A percentile compares a stretch with the other conserved stretches of the same genome.
Conservation (phyloP, 2,329 filamentous ascomycete genomes). For the Exophiala bonariae region DNA sequence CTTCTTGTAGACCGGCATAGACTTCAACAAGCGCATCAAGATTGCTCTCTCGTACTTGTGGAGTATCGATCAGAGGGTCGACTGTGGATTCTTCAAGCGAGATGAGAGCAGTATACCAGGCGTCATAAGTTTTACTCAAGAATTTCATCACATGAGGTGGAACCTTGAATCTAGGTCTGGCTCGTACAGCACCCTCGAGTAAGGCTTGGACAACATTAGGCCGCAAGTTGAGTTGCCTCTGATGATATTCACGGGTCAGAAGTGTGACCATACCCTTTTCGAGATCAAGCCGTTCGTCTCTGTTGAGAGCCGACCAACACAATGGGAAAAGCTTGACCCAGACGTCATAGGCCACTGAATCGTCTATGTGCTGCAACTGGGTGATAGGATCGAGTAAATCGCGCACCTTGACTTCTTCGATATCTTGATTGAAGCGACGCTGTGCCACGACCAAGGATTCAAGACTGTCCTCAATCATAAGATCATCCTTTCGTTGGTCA, state of each 20-base stretch:
- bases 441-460: slow-evolving; percentile 77
- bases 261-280: slow-evolving; percentile 88
- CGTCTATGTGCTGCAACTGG: slow-evolving; percentile 89
- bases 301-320: slow-evolving; percentile 84
- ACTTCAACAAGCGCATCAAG: slow-evolving; percentile 93
- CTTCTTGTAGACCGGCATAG: slow-evolving; percentile 86
- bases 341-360: slow-evolving; percentile 77
- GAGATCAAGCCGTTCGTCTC: slow-evolving; percentile 85
- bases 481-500: slow-evolving; percentile 61
- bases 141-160: slow-evolving; percentile 97
- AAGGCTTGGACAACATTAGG: slow-evolving; percentile 95
- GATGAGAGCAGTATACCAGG: slow-evolving; percentile 91
- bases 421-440: slow-evolving; percentile 77
- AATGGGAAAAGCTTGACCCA: slow-evolving; percentile 92
- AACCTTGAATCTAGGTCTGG: slow-evolving; percentile 84
- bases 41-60: slow-evolving; percentile 86
- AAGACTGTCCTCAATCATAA: slow-evolving; percentile 79
- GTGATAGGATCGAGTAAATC: slow-evolving; percentile 87
- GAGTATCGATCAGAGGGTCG: slow-evolving; percentile 78
- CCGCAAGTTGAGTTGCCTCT: slow-evolving; percentile 87
- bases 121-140: slow-evolving; percentile 88
- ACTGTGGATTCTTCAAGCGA: slow-evolving; percentile 89
- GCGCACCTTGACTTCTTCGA: slow-evolving; percentile 81
- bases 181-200: slow-evolving; percentile 80
- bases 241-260: slow-evolving; percentile 93